These are phyloP conservation scores for Eimeria acervulina DNA, from an alignment of 169 alveolate genomes.

Conservation along the genomic window DNA sequence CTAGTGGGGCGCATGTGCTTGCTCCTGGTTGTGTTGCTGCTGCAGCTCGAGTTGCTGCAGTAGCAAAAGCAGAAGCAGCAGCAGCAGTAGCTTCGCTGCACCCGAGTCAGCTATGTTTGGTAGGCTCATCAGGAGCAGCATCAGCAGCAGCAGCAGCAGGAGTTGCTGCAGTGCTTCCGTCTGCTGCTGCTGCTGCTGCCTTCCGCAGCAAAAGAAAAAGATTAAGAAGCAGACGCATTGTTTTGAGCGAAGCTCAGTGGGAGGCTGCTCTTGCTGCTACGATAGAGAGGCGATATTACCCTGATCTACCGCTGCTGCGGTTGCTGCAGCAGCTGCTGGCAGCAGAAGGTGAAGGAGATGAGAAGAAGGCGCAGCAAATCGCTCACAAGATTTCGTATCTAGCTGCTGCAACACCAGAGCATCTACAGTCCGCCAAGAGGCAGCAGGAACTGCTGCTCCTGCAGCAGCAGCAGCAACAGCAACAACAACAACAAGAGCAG, in stretches of 20 bases:
- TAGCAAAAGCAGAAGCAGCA: too few species aligned
- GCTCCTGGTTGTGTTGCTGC: neutral
- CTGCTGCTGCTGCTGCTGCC: too few species aligned
- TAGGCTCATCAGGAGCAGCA: neutral
- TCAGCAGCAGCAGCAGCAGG: neutral
- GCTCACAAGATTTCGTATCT: neutral
- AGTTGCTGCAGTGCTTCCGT: too few species aligned
- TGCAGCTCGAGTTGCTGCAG: too few species aligned
- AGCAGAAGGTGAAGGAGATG: conserved; percentile 35
- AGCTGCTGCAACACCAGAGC: neutral
- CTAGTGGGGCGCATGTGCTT: neutral
- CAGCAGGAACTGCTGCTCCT: neutral
- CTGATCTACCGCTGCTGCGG: conserved; percentile 79
- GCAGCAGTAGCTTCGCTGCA: too few species aligned
- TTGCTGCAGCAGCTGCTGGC: conserved; percentile 72
- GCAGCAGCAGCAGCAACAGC: neutral
- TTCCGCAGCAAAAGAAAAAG: conserved; percentile 14
- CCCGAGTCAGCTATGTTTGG: conserved; percentile 41
- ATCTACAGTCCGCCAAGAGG: neutral
- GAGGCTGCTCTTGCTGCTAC: conserved; percentile 35
- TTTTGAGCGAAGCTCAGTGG: conserved; percentile 8
- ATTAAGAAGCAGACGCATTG: neutral
- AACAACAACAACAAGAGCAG: neutral
- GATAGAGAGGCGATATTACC: conserved; percentile 53
- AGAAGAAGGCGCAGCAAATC: neutral